Conservation (phyloP, 371 early-diverging fungal species). For the Saksenaea vasiformis region DNA sequence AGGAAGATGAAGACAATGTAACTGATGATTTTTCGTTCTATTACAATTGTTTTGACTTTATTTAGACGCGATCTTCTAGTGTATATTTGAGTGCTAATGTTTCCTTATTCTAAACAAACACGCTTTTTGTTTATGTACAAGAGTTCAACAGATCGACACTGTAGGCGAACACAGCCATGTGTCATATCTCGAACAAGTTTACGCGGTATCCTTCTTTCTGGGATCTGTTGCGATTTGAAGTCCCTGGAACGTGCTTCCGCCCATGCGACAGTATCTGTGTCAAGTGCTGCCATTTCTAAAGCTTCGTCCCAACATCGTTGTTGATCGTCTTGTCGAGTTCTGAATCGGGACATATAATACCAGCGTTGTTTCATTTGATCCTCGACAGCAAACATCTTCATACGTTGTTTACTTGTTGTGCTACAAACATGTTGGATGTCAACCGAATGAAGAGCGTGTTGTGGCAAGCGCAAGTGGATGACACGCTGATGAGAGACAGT, state of each 20-base stretch:
- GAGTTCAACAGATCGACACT: not conserved
- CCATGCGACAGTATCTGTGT: conserved; percentile 1
- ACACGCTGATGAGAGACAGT: not conserved
- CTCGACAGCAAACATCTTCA: not conserved
- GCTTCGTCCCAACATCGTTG: conserved; percentile 2
- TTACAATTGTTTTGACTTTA: too few species aligned
- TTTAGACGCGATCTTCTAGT: too few species aligned
- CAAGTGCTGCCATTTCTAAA: not conserved
- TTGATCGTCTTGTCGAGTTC: not conserved
- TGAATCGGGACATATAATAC: not conserved
- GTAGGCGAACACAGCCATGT: not conserved
- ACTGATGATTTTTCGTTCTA: too few species aligned
- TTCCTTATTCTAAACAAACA: not conserved
- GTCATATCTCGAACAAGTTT: not conserved
- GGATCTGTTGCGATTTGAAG: too few species aligned
- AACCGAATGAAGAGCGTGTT: not conserved
- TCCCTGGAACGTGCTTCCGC: not conserved
- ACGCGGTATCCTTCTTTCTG: not conserved
- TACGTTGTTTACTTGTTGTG: not conserved
- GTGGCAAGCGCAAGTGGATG: not conserved
- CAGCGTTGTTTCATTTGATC: not conserved
- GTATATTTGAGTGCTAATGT: not conserved
- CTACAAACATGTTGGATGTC: not conserved
- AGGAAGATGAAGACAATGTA: too few species aligned
- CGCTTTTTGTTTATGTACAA: not conserved